Conservation (phyloP, 2,329 filamentous ascomycete genomes). For the Neonectria hederae region DNA sequence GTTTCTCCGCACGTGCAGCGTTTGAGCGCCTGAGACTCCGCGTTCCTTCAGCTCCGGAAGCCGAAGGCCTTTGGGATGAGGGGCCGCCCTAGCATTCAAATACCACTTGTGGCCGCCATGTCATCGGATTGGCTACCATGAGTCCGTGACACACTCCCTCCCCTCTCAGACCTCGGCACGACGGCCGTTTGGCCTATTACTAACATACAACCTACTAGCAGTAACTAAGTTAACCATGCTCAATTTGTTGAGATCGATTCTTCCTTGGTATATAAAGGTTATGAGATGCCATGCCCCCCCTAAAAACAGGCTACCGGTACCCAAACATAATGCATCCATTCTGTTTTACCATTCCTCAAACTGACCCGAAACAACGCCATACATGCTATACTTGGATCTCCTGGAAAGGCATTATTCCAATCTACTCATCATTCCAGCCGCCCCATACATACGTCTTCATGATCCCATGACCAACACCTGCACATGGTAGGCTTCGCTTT, state of each 20-base stretch:
- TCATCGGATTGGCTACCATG: conserved; percentile 5
- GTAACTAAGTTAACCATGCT: neutral
- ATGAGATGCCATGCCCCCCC: conserved; percentile 2
- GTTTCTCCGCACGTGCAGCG: neutral
- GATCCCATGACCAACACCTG: neutral
- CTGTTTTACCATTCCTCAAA: conserved; percentile 19
- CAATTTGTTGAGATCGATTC: conserved; percentile 29
- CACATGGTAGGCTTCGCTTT: neutral
- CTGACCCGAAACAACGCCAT: conserved; percentile 32
- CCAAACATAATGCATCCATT: conserved; percentile 20
- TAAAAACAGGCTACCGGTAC: conserved; percentile 5
- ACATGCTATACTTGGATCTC: conserved; percentile 31
- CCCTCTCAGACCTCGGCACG: conserved; percentile 11
- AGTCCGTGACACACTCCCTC: neutral
- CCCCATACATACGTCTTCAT: conserved; percentile 7
- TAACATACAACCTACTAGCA: too few species aligned
- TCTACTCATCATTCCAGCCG: neutral
- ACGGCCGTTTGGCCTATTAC: neutral
- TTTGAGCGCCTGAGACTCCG: neutral
- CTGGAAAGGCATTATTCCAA: conserved; percentile 16
- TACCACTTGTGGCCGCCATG: neutral
- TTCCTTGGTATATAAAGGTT: conserved; percentile 18
- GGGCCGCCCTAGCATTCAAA: neutral
- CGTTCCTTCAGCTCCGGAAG: neutral
- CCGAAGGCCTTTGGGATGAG: conserved; percentile 10